Evolutionary conservation across 257 asterid species (phyloP).

Genomic region (Scutellaria minor): DNA sequence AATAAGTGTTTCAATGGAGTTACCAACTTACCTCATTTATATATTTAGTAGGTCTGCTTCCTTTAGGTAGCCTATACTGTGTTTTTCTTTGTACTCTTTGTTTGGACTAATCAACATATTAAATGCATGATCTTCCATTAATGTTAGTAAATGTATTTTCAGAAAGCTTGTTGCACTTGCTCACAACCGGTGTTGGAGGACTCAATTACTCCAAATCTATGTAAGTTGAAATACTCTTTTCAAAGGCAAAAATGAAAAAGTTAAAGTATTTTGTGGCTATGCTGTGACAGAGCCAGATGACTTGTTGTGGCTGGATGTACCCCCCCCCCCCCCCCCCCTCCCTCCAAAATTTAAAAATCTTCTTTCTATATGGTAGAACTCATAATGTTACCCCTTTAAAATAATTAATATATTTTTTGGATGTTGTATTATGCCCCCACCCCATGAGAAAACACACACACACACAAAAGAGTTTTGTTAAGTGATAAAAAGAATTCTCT

Average conservation of each 20-base stretch:
- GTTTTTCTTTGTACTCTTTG: neutral
- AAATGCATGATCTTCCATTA: constrained; percentile 24
- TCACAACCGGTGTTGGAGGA: constrained; percentile 72
- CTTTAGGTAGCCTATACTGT: neutral
- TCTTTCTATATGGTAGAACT: no score
- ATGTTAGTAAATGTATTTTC: constrained; percentile 46
- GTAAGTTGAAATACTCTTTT: constrained; percentile 56
- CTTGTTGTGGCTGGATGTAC: no score
- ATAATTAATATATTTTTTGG: no score
- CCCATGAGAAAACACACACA: no score
- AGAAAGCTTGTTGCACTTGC: constrained; percentile 91
- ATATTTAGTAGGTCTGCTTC: constrained; percentile 7
- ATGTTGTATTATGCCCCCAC: no score
- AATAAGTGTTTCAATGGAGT: constrained; percentile 16
- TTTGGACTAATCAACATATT: neutral
- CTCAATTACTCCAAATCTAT: constrained; percentile 74
- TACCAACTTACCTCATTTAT: neutral
- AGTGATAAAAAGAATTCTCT: no score
- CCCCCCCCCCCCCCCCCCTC: no score
- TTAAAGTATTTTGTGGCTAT: no score
- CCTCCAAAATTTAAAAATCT: no score
- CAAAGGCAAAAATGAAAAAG: neutral
- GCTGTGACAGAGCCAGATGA: no score
- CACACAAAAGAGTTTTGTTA: no score
- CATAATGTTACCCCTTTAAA: no score